phyloP scores from a whole-genome alignment of 2,329 filamentous ascomycete species.

The Fusarium sp. region DNA sequence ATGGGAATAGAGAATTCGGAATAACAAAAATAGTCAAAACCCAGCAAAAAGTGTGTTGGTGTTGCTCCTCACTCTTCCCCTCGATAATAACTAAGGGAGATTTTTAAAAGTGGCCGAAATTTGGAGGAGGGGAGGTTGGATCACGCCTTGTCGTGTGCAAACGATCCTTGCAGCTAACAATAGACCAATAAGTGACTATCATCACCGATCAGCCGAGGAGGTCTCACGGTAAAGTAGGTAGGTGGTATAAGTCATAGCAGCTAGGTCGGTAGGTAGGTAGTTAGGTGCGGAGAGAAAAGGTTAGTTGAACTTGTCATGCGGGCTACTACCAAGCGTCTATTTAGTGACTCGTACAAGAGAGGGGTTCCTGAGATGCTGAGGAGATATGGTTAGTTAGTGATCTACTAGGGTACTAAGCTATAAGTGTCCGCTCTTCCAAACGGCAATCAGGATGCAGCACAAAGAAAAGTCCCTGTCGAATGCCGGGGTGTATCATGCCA shows the following conservation, averaged over 20 bases:
- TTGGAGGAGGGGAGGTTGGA: slow-evolving; percentile 23
- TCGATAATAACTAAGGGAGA: neutral
- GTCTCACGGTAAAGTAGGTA: neutral
- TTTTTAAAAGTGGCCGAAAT: slow-evolving; percentile 7
- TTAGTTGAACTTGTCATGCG: slow-evolving; percentile 11
- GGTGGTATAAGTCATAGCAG: neutral
- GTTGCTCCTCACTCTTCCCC: slow-evolving; percentile 3
- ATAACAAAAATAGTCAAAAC: slow-evolving; percentile 2
- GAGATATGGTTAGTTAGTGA: slow-evolving; percentile 13
- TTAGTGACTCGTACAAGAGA: slow-evolving; percentile 8
- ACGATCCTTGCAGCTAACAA: slow-evolving; percentile 23
- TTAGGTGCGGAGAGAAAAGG: slow-evolving; percentile 1
- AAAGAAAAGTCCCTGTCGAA: neutral
- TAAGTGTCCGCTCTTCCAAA: slow-evolving; percentile 1
- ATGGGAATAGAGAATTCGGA: neutral
- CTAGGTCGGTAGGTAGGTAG: neutral
- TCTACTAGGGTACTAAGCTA: neutral
- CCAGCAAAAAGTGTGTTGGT: neutral
- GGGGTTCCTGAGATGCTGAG: slow-evolving; percentile 7
- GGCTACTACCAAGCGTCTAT: neutral
- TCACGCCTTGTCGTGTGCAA: slow-evolving; percentile 33
- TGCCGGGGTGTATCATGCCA: slow-evolving; percentile 13
- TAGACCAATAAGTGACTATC: neutral
- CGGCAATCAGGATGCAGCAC: slow-evolving; percentile 4
- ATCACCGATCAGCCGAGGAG: slow-evolving; percentile 13